A percentile compares a stretch with the other conserved stretches of the same genome.
These are phyloP conservation scores for Fusarium palustre DNA, from an alignment of 2,329 filamentous ascomycete genomes.

Conservation along the genomic window DNA sequence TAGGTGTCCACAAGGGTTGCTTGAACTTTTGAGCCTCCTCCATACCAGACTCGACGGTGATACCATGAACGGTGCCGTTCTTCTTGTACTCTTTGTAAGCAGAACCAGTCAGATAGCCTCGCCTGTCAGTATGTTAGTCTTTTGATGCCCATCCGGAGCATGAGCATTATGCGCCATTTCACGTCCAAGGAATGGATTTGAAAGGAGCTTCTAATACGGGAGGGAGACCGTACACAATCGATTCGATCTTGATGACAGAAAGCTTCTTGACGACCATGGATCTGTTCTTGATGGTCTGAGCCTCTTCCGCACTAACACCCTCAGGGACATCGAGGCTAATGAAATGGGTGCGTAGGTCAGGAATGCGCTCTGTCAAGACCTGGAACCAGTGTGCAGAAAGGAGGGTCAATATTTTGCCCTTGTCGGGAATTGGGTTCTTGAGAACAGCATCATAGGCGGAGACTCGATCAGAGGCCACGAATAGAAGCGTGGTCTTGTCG, in stretches of 20 bases:
- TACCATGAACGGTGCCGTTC: constrained; percentile 82
- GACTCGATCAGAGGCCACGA: constrained; percentile 89
- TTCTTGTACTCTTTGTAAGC: constrained; percentile 79
- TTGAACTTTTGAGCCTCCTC: constrained; percentile 72
- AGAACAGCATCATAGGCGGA: constrained; percentile 90
- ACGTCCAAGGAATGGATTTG: background rate
- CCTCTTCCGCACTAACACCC: constrained; percentile 58
- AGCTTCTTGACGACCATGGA: constrained; percentile 82
- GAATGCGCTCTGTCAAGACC: constrained; percentile 59
- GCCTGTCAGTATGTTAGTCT: constrained; percentile 27
- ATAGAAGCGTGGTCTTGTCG: constrained; percentile 74
- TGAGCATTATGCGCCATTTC: background rate
- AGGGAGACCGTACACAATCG: constrained; percentile 34
- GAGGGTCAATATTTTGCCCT: constrained; percentile 64
- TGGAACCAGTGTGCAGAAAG: constrained; percentile 67
- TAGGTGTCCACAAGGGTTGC: constrained; percentile 78
- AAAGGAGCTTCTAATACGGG: background rate
- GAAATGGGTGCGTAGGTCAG: constrained; percentile 65
- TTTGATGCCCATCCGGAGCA: background rate
- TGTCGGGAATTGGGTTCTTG: constrained; percentile 64
- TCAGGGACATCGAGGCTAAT: constrained; percentile 58
- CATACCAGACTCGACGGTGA: constrained; percentile 71
- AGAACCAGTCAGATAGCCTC: constrained; percentile 88
- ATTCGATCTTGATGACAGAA: constrained; percentile 75
- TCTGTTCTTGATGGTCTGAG: constrained; percentile 67